Percentiles rank a stretch among this genome's conserved stretches.
Conservation (phyloP, 768 basidiomycete genomes). For the Termitomyces eurrhizus region DNA sequence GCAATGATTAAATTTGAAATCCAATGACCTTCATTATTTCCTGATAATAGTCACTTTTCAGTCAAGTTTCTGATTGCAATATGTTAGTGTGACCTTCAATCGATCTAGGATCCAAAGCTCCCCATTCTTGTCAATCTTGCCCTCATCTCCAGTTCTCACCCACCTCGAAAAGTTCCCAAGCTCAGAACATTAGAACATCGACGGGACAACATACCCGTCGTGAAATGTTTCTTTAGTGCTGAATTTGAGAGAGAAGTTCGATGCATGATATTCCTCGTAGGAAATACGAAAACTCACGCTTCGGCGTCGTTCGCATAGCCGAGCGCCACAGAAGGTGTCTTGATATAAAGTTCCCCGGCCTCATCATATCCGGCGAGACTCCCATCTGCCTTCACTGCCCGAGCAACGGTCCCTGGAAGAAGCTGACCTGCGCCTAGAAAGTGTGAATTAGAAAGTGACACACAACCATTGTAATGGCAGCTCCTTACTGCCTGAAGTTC, state of each 20-base stretch:
- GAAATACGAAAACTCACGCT: conserved; percentile 44
- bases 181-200: not conserved
- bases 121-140: conserved; percentile 45
- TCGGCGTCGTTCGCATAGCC: conserved; percentile 55
- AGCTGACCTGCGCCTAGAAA: conserved; percentile 46
- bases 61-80: not conserved
- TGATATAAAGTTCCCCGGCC: conserved; percentile 56
- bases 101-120: conserved; percentile 63
- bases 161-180: conserved; percentile 38
- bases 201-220: conserved; percentile 44
- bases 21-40: conserved; percentile 41
- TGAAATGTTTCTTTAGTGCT: conserved; percentile 69
- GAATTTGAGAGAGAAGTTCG: not conserved
- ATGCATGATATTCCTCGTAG: not conserved
- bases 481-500: conserved; percentile 45
- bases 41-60: conserved; percentile 17
- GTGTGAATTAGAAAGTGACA: not conserved
- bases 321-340: conserved; percentile 50
- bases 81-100: conserved; percentile 41
- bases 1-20: conserved; percentile 21
- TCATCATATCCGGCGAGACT: conserved; percentile 51
- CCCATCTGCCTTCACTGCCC: conserved; percentile 57
- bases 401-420: conserved; percentile 51
- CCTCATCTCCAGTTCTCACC: conserved; percentile 69
- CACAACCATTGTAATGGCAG: not conserved